phyloP scores from a whole-genome alignment of 768 basidiomycete species.

The Mycena sanguinolenta region DNA sequence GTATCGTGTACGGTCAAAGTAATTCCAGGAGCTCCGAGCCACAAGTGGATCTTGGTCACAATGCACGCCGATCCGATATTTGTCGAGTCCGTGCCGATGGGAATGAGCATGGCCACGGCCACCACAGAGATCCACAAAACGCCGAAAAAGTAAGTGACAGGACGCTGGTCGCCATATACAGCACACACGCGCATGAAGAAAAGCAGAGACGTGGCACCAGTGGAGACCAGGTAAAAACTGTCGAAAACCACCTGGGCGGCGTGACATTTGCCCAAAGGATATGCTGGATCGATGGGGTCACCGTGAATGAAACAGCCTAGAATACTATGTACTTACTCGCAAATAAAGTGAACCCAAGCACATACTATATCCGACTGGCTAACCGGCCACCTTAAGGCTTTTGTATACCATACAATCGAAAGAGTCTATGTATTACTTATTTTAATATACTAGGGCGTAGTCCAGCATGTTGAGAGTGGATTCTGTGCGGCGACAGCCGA shows the following conservation, averaged over 20 bases:
- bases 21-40: constrained; percentile 34
- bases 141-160: neutral
- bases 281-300: neutral
- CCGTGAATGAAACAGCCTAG: too few relatives aligned
- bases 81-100: neutral
- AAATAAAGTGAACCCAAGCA: constrained; percentile 1
- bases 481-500: too few relatives aligned
- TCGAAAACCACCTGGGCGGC: neutral
- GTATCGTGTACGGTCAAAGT: constrained; percentile 44
- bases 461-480: too few relatives aligned
- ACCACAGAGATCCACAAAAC: neutral
- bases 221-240: neutral
- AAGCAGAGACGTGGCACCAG: constrained; percentile 1
- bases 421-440: too few relatives aligned
- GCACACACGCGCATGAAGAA: constrained; percentile 20
- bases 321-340: neutral
- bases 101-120: neutral
- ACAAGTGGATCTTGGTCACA: neutral
- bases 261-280: neutral
- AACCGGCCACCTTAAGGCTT: too few relatives aligned
- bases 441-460: too few relatives aligned
- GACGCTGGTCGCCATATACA: neutral
- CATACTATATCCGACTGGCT: too few relatives aligned
- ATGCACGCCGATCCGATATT: neutral
- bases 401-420: too few relatives aligned